Evolutionary conservation across 2,329 filamentous ascomycete species (phyloP), one percentile per base, ranked within the genome.

Genomic region (Alternaria ethzedia): DNA sequence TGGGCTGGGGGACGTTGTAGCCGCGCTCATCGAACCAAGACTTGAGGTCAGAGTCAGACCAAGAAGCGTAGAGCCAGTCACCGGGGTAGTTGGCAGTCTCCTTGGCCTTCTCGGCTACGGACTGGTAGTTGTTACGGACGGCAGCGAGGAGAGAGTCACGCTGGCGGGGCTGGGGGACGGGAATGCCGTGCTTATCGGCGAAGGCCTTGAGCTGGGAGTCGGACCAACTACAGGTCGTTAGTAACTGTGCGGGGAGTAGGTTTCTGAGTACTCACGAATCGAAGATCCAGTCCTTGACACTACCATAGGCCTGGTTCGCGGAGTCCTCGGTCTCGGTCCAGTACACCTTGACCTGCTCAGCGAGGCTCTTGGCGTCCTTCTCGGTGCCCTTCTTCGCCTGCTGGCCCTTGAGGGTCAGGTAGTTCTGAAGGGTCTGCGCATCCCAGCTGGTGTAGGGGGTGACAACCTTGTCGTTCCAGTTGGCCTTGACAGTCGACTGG

Each of bases 201-300:
- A 98, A 98, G 2, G 92, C 84, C 86, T 98, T 97, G 70, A 99
- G 86, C 79, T 96, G 91, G 69, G 94, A 97, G 61, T 98, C 95
- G 70, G 91, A 90, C 93, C 94, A 97, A 63, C 92, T 96, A 68
- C 9, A 47, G 12, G 15, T 57, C 55, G 73, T 86, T 75, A 87
- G 81, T 67, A 25, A 25, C 6, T 45, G 21, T 43, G 30, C 46
- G 12, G 26, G 6, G 3, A 10, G 17, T 8, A 21, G 3, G 12
- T 9, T 20, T 10, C 4, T 10, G 11, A 30, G 4, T 54, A 63
- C 72, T 56, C 82, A 92, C 89, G 83, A 87, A 78, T 98, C 93
- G 75, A 98, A 91, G 71, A 98, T 91, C 96, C 96, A 98, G 73
- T 95, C 91, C 81, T 91, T 93, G 51, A 93, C 88, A 71, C 84